These are phyloP conservation scores for Fusarium staphyleae DNA, from an alignment of 2,329 filamentous ascomycete genomes.

Conservation along the genomic window DNA sequence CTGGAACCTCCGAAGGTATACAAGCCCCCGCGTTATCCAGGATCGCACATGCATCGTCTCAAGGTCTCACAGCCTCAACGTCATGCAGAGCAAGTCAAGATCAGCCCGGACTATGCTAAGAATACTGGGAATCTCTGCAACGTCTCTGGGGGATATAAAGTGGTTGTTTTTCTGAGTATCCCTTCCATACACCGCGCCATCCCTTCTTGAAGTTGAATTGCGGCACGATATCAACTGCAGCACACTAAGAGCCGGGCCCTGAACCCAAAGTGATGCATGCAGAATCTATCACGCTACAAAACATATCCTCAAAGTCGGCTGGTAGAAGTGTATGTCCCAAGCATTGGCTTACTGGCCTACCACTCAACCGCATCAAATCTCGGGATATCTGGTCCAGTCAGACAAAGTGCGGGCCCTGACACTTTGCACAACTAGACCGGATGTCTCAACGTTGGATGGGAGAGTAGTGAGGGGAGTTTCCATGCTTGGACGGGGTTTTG, in stretches of 20 bases:
- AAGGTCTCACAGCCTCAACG: background rate
- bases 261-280: background rate
- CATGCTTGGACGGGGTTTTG: background rate
- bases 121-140: background rate
- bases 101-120: background rate
- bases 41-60: background rate
- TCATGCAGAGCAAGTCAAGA: background rate
- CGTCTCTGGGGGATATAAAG: background rate
- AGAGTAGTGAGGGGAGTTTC: background rate
- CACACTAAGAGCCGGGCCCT: background rate
- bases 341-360: background rate
- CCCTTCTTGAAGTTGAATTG: background rate
- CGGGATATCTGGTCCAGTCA: background rate
- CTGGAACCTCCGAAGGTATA: background rate
- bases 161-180: background rate
- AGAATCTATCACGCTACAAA: background rate
- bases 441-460: background rate
- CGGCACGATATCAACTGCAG: background rate
- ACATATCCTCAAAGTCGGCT: background rate
- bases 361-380: background rate
- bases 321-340: background rate
- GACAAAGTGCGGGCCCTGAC: background rate
- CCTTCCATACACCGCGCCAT: background rate
- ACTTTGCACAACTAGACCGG: background rate
- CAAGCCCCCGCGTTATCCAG: background rate